Evolutionary conservation across 495 filamentous ascomycete genomes (phyloP).

Genomic region (Bathelium albidoporum): DNA sequence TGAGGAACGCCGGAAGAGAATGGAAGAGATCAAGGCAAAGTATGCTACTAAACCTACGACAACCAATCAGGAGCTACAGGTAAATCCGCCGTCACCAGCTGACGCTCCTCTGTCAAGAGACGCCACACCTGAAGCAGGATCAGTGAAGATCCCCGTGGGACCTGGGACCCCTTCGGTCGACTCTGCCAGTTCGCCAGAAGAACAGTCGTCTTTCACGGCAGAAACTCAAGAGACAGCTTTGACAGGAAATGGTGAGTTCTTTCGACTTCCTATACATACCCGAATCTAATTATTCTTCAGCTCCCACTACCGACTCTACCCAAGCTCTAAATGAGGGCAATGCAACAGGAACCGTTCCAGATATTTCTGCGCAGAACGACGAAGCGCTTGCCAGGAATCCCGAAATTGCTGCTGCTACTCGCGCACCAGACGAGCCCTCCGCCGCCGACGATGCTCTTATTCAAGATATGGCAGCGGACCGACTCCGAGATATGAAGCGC

Average conservation of each 20-base stretch:
- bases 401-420: conserved; percentile 20
- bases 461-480: conserved; percentile 81
- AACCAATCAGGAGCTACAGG: conserved; percentile 47
- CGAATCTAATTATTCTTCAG: conserved; percentile 12
- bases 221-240: conserved; percentile 11
- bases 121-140: neutral
- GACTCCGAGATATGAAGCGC: conserved; percentile 40
- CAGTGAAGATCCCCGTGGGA: neutral
- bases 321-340: conserved; percentile 39
- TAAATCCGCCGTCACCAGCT: neutral
- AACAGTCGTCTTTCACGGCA: too few relatives aligned
- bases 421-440: conserved; percentile 68
- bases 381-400: conserved; percentile 54
- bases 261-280: neutral
- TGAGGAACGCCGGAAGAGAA: conserved; percentile 73
- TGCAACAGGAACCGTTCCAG: conserved; percentile 42
- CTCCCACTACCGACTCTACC: conserved; percentile 28
- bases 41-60: conserved; percentile 59
- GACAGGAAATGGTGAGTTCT: neutral
- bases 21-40: conserved; percentile 82
- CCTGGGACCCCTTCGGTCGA: conserved; percentile 4
- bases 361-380: conserved; percentile 46
- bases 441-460: conserved; percentile 96
- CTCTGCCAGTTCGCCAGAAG: conserved; percentile 13
- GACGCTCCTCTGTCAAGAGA: neutral